phyloP scores from a whole-genome alignment of 2,329 filamentous ascomycete species.

The Cladobotryum mycophilum region DNA sequence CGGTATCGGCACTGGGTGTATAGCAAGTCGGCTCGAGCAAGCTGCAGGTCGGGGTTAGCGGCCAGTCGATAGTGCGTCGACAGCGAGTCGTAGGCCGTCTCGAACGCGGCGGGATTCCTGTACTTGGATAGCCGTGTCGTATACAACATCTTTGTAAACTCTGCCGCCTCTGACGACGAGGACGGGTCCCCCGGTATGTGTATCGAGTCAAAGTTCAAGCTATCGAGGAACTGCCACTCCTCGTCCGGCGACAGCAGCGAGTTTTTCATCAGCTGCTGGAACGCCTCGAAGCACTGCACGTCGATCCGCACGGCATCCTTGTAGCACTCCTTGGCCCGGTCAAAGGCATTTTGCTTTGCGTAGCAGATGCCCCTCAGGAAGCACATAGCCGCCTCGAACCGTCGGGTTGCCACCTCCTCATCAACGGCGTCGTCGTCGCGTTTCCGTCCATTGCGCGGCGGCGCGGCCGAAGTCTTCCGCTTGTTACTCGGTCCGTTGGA shows the following conservation, averaged over 20 bases:
- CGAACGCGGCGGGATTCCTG: slow-evolving; percentile 75
- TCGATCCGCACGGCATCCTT: slow-evolving; percentile 96
- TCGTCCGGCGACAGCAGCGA: slow-evolving; percentile 83
- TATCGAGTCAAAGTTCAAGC: slow-evolving; percentile 84
- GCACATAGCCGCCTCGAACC: slow-evolving; percentile 96
- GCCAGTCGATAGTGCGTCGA: slow-evolving; percentile 88
- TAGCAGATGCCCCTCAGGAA: slow-evolving; percentile 90
- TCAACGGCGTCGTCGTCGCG: slow-evolving; percentile 38
- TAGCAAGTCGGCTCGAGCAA: slow-evolving; percentile 82
- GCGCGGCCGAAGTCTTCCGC: slow-evolving; percentile 24
- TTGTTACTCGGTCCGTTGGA: slow-evolving; percentile 42
- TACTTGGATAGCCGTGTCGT: slow-evolving; percentile 95
- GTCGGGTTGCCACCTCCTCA: slow-evolving; percentile 68
- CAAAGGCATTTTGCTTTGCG: slow-evolving; percentile 94
- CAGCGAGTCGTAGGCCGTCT: slow-evolving; percentile 79
- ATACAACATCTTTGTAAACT: slow-evolving; percentile 94
- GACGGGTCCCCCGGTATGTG: slow-evolving; percentile 58
- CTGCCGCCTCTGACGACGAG: slow-evolving; percentile 65
- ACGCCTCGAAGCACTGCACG: slow-evolving; percentile 96
- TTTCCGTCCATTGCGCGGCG: slow-evolving; percentile 27
- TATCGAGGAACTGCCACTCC: slow-evolving; percentile 83
- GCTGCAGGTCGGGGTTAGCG: slow-evolving; percentile 80
- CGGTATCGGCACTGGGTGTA: slow-evolving; percentile 94
- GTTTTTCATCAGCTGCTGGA: slow-evolving; percentile 97
- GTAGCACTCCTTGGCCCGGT: slow-evolving; percentile 96